Percentiles rank a stretch among this genome's conserved stretches.
Evolutionary conservation across 148 eudicot species (phyloP).

Genomic region (Selenicereus undatus): DNA sequence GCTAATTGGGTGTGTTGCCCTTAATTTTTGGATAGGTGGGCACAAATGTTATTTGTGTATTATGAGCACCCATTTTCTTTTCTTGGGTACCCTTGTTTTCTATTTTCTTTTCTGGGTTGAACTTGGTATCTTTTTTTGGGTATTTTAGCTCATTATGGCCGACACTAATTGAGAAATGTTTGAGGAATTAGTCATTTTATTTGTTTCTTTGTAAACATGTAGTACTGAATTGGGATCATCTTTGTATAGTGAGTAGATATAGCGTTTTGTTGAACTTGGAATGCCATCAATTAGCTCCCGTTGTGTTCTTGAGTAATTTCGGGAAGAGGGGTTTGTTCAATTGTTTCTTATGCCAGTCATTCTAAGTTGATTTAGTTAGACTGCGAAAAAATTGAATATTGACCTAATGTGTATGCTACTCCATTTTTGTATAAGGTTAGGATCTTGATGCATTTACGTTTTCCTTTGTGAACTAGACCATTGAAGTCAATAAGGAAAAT

Average conservation of each 20-base stretch:
- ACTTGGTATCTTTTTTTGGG: constrained; percentile 8
- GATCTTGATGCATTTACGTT: neutral
- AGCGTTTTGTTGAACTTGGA: constrained; percentile 1
- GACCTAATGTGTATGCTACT: neutral
- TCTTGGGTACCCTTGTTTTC: neutral
- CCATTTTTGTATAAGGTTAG: neutral
- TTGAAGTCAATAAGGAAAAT: neutral
- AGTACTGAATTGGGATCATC: neutral
- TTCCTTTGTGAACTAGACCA: neutral
- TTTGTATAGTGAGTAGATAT: neutral
- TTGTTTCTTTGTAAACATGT: neutral
- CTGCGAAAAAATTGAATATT: neutral
- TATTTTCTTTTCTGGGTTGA: neutral
- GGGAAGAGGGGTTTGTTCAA: neutral
- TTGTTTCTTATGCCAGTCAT: neutral
- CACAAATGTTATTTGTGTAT: neutral
- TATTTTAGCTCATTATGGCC: neutral
- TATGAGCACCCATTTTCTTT: neutral
- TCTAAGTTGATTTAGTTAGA: neutral
- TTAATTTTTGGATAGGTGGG: neutral
- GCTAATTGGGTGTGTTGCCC: neutral
- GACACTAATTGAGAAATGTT: neutral
- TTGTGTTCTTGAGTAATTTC: neutral
- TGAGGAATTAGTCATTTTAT: neutral
- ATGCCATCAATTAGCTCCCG: neutral